Conservation (phyloP, 768 basidiomycete genomes). For the Tulasnella sp. region DNA sequence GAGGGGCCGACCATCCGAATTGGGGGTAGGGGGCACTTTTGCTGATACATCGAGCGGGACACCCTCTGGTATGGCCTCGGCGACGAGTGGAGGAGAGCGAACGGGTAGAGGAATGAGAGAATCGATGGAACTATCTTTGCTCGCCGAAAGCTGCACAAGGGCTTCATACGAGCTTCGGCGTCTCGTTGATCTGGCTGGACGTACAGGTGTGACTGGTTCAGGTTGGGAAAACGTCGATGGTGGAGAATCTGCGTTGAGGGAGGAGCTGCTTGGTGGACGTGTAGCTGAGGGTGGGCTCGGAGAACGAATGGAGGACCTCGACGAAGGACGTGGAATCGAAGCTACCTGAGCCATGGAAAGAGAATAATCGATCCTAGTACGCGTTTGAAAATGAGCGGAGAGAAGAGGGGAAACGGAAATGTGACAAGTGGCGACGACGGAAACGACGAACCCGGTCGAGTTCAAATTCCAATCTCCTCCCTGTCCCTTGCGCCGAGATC, state of each 20-base stretch:
- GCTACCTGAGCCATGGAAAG: conserved; percentile 11
- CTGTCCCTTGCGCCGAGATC: background rate
- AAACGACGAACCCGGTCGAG: background rate
- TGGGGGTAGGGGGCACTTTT: conserved; percentile 26
- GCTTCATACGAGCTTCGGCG: conserved; percentile 11
- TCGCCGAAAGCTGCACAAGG: background rate
- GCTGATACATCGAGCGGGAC: conserved; percentile 47
- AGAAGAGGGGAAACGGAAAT: background rate
- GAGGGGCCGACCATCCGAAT: conserved; percentile 39
- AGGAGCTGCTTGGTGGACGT: background rate
- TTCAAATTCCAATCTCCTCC: background rate
- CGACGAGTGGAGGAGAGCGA: background rate
- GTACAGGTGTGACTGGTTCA: background rate
- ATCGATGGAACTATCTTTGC: conserved; percentile 1
- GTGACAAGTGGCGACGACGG: background rate
- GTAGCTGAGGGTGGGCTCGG: background rate
- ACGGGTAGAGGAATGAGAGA: conserved; percentile 2
- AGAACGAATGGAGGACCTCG: conserved; percentile 6
- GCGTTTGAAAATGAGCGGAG: background rate
- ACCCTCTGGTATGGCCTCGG: conserved; percentile 47
- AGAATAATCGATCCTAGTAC: background rate
- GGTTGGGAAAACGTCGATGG: background rate
- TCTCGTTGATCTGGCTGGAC: background rate
- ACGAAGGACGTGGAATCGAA: background rate
- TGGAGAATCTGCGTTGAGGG: background rate